Conservation (phyloP, 495 filamentous ascomycete genomes). For the Aspergillus panamensis region DNA sequence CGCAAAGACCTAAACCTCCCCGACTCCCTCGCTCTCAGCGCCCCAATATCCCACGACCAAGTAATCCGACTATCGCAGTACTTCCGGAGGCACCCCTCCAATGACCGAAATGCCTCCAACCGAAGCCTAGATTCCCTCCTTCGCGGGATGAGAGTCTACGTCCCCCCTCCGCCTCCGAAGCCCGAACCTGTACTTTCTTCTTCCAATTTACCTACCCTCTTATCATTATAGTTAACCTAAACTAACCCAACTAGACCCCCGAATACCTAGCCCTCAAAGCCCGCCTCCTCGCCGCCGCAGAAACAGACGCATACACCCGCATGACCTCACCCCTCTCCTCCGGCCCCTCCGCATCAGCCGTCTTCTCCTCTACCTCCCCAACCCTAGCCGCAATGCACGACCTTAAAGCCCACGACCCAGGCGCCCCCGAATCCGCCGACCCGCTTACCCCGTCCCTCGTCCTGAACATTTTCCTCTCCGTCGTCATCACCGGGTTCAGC, state of each 20-base stretch:
- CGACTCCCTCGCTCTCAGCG: constrained; percentile 47
- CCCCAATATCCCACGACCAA: constrained; percentile 76
- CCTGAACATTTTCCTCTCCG: constrained; percentile 46
- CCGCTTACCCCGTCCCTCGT: constrained; percentile 44
- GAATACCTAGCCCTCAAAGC: constrained; percentile 91
- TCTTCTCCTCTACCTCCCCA: constrained; percentile 48
- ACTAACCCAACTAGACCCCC: constrained; percentile 53
- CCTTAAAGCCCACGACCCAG: constrained; percentile 30
- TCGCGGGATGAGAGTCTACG: constrained; percentile 67
- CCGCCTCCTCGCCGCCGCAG: constrained; percentile 72
- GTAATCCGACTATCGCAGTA: constrained; percentile 63
- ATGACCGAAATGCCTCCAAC: constrained; percentile 14
- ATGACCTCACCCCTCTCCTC: constrained; percentile 39
- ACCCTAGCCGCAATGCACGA: constrained; percentile 29
- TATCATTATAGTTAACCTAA: constrained; percentile 8
- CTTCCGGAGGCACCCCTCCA: constrained; percentile 34
- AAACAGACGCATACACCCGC: constrained; percentile 74
- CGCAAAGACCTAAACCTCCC: constrained; percentile 35
- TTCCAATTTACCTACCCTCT: not conserved
- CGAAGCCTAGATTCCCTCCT: constrained; percentile 62
- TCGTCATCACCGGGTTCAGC: constrained; percentile 45
- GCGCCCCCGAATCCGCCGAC: constrained; percentile 46
- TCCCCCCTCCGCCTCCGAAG: constrained; percentile 72
- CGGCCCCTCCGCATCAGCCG: constrained; percentile 48
- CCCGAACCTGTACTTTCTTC: constrained; percentile 60